phyloP scores from a whole-genome alignment of 345 rosid genomes.

The Eucalyptus globulus region DNA sequence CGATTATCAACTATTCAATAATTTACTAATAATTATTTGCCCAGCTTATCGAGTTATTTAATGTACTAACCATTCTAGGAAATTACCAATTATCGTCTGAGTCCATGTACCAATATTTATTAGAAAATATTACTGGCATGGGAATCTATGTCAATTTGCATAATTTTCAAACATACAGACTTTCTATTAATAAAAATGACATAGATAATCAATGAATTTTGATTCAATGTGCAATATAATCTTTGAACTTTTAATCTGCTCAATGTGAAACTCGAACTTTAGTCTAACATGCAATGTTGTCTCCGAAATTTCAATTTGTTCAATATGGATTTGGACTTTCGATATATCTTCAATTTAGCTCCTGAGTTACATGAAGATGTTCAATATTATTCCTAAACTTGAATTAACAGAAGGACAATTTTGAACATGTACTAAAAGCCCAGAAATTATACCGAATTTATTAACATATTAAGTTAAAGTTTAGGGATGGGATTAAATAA shows the following conservation, averaged over 20 bases:
- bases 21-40: neutral
- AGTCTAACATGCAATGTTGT: accelerated
- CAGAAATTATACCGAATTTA: accelerated
- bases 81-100: neutral
- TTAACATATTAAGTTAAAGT: no score
- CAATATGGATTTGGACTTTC: no score
- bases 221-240: accelerated
- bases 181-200: neutral
- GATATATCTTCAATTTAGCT: no score
- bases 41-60: neutral
- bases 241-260: accelerated
- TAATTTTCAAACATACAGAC: no score
- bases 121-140: no score
- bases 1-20: neutral
- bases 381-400: no score
- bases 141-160: neutral
- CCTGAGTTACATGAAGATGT: no score
- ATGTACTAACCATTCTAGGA: neutral
- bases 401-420: accelerated
- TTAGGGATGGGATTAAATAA: accelerated
- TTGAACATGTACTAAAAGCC: no score
- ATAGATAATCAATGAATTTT: no score
- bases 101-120: neutral
- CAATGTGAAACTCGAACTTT: no score
- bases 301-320: no score